Conservation (phyloP, 73 alveolate genomes). For the Tetrahymena borealis region DNA sequence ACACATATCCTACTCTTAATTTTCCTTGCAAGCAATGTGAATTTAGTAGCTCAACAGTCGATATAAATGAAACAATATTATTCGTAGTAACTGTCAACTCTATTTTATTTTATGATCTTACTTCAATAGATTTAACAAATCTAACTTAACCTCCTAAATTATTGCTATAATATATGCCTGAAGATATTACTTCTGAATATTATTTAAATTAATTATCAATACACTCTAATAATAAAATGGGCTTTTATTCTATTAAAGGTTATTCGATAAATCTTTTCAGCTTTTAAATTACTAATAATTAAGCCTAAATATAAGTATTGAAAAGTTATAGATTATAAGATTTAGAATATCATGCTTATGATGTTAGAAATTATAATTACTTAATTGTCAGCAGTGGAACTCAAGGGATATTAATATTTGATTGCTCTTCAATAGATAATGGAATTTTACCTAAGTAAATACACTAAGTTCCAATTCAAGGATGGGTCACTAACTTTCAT, state of each 20-base stretch:
- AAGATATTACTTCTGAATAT: not conserved
- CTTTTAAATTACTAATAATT: not conserved
- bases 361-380: not conserved
- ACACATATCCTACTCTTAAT: not conserved
- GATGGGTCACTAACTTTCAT: not conserved
- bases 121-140: not conserved
- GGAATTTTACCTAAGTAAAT: not conserved
- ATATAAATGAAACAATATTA: not conserved
- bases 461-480: not conserved
- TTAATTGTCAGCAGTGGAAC: not conserved
- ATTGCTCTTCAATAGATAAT: not conserved
- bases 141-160: not conserved
- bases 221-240: not conserved
- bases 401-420: not conserved
- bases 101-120: not conserved
- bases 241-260: not conserved
- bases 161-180: not conserved
- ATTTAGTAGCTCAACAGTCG: not conserved
- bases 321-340: not conserved
- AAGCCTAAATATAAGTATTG: not conserved
- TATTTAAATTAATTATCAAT: not conserved
- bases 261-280: not conserved
- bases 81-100: not conserved
- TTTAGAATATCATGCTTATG: not conserved
- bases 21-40: not conserved